Evolutionary conservation across 2,329 filamentous ascomycete genomes (phyloP), one percentile per base, ranked within the genome.

Genomic region (Calonectria pseudoreteaudii): DNA sequence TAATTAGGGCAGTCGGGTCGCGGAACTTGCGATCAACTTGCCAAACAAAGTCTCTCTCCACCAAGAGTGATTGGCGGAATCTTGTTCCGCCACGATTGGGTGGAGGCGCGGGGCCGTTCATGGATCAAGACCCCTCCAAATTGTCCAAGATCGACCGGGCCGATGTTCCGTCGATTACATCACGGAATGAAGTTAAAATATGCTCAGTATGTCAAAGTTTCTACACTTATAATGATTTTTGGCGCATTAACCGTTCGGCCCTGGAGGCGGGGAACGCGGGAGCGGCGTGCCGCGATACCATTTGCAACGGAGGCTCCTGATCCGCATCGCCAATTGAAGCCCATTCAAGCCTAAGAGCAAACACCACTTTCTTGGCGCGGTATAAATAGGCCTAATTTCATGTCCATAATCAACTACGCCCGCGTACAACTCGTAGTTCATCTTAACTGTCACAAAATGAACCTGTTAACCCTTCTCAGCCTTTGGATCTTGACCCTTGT

Each of bases 401-500:
- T n/a, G 4, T n/a, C 4, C 28, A 38, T 3, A 14, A 56, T 36
- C 8, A 18, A 18, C 26, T 10, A 20, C 36, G 1, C 13, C 14
- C 2, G n/a, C 26, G 30, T 8, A 26, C 9, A 26, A 9, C 50
- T 18, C 36, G 14, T n/a, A n/a, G 41, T 11, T 50, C 16, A 18
- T 13, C 44, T 52, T 10, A 1, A 2, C 47, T 16, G 26, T 38
- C 8, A 6, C 26, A 64, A 10, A 20, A 77, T 78, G 74, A 76
- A 76, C 31, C n/a, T 68, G 0, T 14, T 52, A 3, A 23, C 47
- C 1, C 36, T 56, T 5, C 28, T 76, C 53, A 71, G 74, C 30
- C 50, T 76, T 38, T 76, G 74, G 71, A 36, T 69, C 41, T 36
- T 74, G 8, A 34, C 65, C 20, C 38, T 77, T 2, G 13, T 70